Percentiles rank a stretch among this genome's conserved stretches.
Evolutionary conservation across 1,284 basidiomycete species (phyloP).

Genomic region (Cryptococcus sp.): DNA sequence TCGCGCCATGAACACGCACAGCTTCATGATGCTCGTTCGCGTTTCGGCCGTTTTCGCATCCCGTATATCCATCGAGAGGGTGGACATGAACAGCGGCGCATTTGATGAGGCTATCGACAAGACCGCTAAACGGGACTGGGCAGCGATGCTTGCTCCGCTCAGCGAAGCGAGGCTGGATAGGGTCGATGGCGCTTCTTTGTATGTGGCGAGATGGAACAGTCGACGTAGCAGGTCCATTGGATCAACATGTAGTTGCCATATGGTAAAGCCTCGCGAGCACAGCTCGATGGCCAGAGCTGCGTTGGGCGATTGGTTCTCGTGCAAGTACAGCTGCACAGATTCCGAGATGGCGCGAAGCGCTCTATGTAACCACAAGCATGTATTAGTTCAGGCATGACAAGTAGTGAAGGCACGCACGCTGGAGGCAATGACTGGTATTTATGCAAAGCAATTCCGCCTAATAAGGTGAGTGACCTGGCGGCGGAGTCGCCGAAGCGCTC

Average conservation of each 20-base stretch:
- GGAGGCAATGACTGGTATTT: constrained; percentile 75
- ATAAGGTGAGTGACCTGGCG: constrained; percentile 72
- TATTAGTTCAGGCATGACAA: too few species aligned
- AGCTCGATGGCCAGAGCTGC: constrained; percentile 82
- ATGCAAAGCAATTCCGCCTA: constrained; percentile 79
- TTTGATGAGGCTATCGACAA: constrained; percentile 81
- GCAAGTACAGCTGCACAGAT: constrained; percentile 74
- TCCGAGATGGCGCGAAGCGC: constrained; percentile 78
- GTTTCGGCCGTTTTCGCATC: constrained; percentile 76
- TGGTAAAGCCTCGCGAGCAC: constrained; percentile 82
- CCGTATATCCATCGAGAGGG: constrained; percentile 85
- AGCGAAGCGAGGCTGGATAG: constrained; percentile 12
- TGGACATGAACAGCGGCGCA: constrained; percentile 92
- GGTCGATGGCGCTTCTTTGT: constrained; percentile 65
- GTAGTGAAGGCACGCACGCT: constrained; percentile 56
- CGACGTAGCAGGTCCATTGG: constrained; percentile 84
- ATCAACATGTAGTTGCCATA: constrained; percentile 94
- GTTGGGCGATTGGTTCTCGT: constrained; percentile 67
- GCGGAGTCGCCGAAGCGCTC: constrained; percentile 61
- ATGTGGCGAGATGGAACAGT: constrained; percentile 79
- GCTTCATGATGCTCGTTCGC: constrained; percentile 84
- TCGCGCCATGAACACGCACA: constrained; percentile 90
- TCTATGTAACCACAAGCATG: constrained; percentile 54
- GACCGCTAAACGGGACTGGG: constrained; percentile 72
- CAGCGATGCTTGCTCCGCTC: constrained; percentile 33